These are phyloP conservation scores for Vigna reflexopilosa DNA, from an alignment of 306 rosid species.

Conservation along the genomic window DNA sequence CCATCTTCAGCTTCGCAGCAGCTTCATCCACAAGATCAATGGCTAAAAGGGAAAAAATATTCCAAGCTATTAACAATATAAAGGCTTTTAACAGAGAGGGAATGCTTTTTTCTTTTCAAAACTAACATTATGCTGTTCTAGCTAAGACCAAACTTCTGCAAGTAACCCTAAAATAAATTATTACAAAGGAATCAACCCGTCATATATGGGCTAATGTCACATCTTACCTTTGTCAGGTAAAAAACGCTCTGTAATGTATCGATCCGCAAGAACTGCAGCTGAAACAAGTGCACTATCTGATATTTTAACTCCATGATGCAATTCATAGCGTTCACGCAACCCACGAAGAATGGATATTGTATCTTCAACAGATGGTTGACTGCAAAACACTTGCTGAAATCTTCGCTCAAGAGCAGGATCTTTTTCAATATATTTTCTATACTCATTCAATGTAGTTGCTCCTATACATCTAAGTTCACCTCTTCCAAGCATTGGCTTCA, in stretches of 20 bases:
- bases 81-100: neutral
- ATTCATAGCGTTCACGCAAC: slow-evolving; percentile 93
- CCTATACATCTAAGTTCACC: slow-evolving; percentile 99
- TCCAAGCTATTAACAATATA: slow-evolving; percentile 17
- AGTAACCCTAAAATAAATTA: neutral
- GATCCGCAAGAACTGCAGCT: slow-evolving; percentile 91
- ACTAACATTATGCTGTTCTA: neutral
- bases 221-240: slow-evolving; percentile 89
- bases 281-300: slow-evolving; percentile 97
- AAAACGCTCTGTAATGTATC: slow-evolving; percentile 92
- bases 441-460: slow-evolving; percentile 93
- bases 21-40: slow-evolving; percentile 99
- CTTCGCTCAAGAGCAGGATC: slow-evolving; percentile 98
- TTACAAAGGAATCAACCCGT: neutral
- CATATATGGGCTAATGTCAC: neutral
- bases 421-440: slow-evolving; percentile 92
- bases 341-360: slow-evolving; percentile 97
- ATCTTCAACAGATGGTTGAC: slow-evolving; percentile 92
- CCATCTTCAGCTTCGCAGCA: slow-evolving; percentile 98
- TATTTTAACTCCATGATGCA: slow-evolving; percentile 98
- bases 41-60: slow-evolving; percentile 63
- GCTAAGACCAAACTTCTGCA: slow-evolving; percentile 10
- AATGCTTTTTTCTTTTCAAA: neutral
- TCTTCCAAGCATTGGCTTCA: slow-evolving; percentile 98
- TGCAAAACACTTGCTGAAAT: slow-evolving; percentile 94